phyloP scores from a whole-genome alignment of 2,329 filamentous ascomycete species.

The Diaporthe ilicicola region DNA sequence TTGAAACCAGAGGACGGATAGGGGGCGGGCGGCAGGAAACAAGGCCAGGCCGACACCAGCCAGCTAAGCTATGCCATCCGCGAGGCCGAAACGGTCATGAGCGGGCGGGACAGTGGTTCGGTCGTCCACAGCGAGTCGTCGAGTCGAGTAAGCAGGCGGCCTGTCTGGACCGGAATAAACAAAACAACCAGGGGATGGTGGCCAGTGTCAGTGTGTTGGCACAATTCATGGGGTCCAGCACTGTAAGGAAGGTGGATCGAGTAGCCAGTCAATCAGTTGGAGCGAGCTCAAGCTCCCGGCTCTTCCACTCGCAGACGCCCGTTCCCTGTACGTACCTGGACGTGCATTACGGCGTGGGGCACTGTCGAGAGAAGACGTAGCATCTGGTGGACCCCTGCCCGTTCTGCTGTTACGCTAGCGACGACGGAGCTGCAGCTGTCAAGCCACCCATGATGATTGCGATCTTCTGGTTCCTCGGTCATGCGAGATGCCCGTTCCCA shows the following conservation, averaged over 20 bases:
- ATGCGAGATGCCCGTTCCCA: not conserved
- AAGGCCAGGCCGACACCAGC: constrained; percentile 25
- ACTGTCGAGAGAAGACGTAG: not conserved
- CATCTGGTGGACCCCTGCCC: not conserved
- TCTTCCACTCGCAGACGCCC: not conserved
- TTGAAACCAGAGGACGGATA: constrained; percentile 15
- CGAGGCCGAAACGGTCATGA: constrained; percentile 27
- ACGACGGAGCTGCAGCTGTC: constrained; percentile 23
- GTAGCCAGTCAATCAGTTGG: too few relatives aligned
- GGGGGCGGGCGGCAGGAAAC: constrained; percentile 12
- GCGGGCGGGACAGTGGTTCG: not conserved
- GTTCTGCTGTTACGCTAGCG: not conserved
- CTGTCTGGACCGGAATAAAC: constrained; percentile 24
- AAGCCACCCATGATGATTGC: constrained; percentile 20
- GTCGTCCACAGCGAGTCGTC: constrained; percentile 4
- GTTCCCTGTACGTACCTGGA: not conserved
- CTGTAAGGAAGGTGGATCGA: too few relatives aligned
- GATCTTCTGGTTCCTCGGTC: constrained; percentile 10
- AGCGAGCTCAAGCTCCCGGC: constrained; percentile 16
- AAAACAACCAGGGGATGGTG: constrained; percentile 4
- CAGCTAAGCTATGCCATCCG: constrained; percentile 27
- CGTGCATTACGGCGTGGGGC: constrained; percentile 6
- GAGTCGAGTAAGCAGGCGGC: constrained; percentile 20
- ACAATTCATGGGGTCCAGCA: too few relatives aligned
- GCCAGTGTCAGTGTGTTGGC: not conserved